Conservation (phyloP, 805 yeast species). For the Schwanniomyces occidentalis region DNA sequence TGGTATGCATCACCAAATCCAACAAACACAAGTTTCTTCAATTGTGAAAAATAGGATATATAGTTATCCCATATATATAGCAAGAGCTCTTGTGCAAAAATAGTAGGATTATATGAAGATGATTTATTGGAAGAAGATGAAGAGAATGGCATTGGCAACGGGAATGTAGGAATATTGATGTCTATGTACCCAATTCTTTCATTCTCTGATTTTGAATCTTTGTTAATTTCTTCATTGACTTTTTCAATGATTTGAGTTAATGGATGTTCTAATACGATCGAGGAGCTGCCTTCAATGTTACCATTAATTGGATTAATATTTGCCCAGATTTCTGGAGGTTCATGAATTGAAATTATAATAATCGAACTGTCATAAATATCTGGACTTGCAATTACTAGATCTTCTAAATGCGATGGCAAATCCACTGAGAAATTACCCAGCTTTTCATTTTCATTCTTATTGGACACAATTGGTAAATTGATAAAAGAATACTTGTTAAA, state of each 20-base stretch:
- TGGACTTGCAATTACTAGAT: slow-evolving; percentile 70
- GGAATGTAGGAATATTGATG: slow-evolving; percentile 69
- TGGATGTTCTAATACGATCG: slow-evolving; percentile 77
- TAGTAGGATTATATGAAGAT: slow-evolving; percentile 54
- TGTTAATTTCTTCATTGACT: slow-evolving; percentile 42
- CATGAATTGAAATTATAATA: slow-evolving; percentile 75
- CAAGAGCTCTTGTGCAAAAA: slow-evolving; percentile 73
- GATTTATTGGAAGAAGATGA: slow-evolving; percentile 25
- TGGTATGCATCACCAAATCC: slow-evolving; percentile 91
- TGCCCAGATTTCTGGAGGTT: slow-evolving; percentile 92
- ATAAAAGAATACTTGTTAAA: slow-evolving; percentile 59
- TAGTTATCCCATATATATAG: slow-evolving; percentile 90
- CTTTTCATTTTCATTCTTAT: slow-evolving; percentile 19
- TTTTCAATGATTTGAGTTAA: slow-evolving; percentile 56
- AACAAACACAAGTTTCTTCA: slow-evolving; percentile 70
- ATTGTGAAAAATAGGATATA: slow-evolving; percentile 65
- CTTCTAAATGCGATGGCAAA: slow-evolving; percentile 54
- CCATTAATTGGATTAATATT: slow-evolving; percentile 79
- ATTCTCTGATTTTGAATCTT: slow-evolving; percentile 9
- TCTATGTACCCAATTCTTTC: slow-evolving; percentile 73
- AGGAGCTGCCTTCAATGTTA: slow-evolving; percentile 65
- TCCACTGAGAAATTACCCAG: slow-evolving; percentile 33
- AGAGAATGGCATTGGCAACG: slow-evolving; percentile 26
- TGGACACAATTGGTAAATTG: slow-evolving; percentile 58
- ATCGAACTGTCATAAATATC: slow-evolving; percentile 64